Base-by-base conservation (phyloP, 768 basidiomycete species). In the Mycena albidolilacea region DNA sequence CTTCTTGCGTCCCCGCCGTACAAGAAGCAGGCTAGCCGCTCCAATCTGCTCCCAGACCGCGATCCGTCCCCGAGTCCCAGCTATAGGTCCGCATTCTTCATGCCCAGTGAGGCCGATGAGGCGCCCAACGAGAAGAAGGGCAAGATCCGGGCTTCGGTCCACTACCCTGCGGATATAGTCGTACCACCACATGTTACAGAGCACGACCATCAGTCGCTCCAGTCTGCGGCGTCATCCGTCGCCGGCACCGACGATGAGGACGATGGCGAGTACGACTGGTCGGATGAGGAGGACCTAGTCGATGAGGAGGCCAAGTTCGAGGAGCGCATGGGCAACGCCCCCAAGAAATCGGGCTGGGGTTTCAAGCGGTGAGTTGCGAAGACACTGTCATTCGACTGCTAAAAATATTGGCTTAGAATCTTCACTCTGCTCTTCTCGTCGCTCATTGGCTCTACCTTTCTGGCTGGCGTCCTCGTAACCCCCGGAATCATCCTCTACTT, bases 201-300 rank as follows among this genome's bases (percentile, higher is more conserved):
- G 69, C 81, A 77, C 78, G 77, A 84, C 67, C 84, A 81, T 37
- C 71, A 67, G 17, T 83, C 82, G 54, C 54, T 73, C 43, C 80
- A 80, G 41, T 81, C 81, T 12, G 75, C 81, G 37, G 79, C 80
- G 7, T 80, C 90, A 19, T 90, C 90, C 3, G 79, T 88, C 17
- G 86, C 83, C 38, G 86, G 81, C 50, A 89, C 88, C 5, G 91
- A 92, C 62, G 92, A 91, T 11, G 90, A 92, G 23, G 88, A 88
- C 12, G 86, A 88, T 0, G 84, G 87, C 1, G 86, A 89, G n/a
- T 93, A 91, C 70, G 91, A 95, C 78, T 94, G 93, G 93, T 91
- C 90, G 48, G 91, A 85, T 19, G 94, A 95, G 74, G 93, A 93
- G 67, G 93, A 95, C 77, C 83, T 95, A 19, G 88, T 86, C 0